Base-by-base conservation (phyloP, 148 eudicot species). In the Rhododendron griersonianum region DNA sequence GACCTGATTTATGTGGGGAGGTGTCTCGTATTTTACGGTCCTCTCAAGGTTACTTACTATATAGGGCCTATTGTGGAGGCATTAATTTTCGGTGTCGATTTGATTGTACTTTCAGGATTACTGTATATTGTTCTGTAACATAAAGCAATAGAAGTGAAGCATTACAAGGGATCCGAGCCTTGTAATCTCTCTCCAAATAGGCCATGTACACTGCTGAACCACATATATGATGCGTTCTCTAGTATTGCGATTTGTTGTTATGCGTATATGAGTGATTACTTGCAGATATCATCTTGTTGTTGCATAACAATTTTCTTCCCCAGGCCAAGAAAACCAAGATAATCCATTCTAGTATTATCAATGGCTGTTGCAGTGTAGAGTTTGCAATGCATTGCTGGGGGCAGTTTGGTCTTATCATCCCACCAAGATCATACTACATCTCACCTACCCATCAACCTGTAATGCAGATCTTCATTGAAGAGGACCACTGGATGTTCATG, bases 401-500 rank as follows among this genome's bases (percentile, higher is more conserved):
- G 35, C 77, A 30, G 77, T n/a, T 33, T 33, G 41, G 77, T 73
- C 77, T 30, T 13, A 10, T 33, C 18, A 10, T n/a, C 33, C 77
- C 33, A 10, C 37, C 77, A 6, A 73, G 33, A 3, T 30, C 15
- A 73, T 25, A 28, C 39, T 25, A 28, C 39, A 73, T 25, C 39
- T 33, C 14, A 55, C 59, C 63, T 57, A 57, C 63, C 63, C 63
- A 16, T 57, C 21, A 57, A 5, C 16, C 63, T 18, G 63, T 57
- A 57, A 18, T 16, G 63, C 18, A 57, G 23, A 15, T 57, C 8
- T 59, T 59, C n/a, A 59, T 59, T 19, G 65, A n/a, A 5, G 75
- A 83, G 76, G 77, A 59, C 76, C 84, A 83, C 76, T 63, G 74
- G 84, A 63, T 81, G 51, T 53, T 63, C 74, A 10, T 39, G 28